Conservation (phyloP, 768 basidiomycete species). For the Phanerodontia chrysosporium region DNA sequence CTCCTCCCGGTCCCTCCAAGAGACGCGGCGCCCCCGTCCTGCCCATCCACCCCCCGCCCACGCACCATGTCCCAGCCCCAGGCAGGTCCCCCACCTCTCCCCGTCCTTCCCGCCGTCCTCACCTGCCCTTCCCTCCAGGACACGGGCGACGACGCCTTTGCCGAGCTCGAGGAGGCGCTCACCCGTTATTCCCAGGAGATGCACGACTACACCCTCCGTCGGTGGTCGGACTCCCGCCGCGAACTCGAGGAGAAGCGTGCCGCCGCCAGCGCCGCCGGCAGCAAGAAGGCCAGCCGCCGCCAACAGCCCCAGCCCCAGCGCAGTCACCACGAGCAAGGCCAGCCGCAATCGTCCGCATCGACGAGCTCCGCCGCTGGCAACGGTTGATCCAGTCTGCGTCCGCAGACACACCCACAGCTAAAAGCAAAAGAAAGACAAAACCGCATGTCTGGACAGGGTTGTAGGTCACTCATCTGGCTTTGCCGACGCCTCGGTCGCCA, state of each 20-base stretch:
- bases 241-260: conserved; percentile 36
- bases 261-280: background rate
- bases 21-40: background rate
- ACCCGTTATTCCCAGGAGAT: conserved; percentile 22
- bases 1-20: background rate
- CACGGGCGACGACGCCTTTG: conserved; percentile 3
- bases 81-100: background rate
- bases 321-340: background rate
- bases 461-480: background rate
- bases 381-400: background rate
- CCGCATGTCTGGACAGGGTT: background rate
- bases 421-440: too few species aligned
- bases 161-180: conserved; percentile 13
- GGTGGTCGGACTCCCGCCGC: conserved; percentile 56
- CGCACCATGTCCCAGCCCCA: conserved; percentile 2
- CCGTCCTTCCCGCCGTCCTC: background rate
- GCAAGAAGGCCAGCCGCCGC: background rate
- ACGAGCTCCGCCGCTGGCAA: background rate
- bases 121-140: background rate
- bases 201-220: conserved; percentile 53
- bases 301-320: background rate
- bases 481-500: background rate
- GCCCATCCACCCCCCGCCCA: background rate
- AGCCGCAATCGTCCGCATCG: background rate
- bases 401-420: background rate